Conservation (phyloP, 805 yeast genomes). For the Candida saitoana region DNA sequence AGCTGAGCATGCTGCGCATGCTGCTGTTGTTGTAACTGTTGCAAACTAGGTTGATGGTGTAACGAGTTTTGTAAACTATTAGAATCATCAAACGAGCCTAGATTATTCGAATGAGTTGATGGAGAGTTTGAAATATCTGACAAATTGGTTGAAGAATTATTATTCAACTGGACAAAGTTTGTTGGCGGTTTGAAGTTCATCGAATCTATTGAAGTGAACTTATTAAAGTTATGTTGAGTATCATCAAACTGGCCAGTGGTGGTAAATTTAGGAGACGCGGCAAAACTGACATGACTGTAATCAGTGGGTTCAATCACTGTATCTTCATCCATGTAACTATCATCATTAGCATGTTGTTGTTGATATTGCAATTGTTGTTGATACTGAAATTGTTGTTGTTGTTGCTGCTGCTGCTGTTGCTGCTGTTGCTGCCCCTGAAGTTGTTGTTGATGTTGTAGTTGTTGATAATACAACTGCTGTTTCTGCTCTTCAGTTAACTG, state of each 20-base stretch:
- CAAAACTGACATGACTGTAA: conserved; percentile 9
- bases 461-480: conserved; percentile 26
- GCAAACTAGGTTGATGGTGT: conserved; percentile 8
- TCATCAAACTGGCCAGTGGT: conserved; percentile 5
- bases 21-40: conserved; percentile 11
- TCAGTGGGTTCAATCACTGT: conserved; percentile 16
- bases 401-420: conserved; percentile 12
- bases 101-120: conserved; percentile 14
- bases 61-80: background rate
- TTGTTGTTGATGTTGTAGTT: conserved; percentile 17
- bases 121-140: conserved; percentile 26
- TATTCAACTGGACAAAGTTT: conserved; percentile 36
- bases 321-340: conserved; percentile 41
- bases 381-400: conserved; percentile 15
- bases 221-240: conserved; percentile 14
- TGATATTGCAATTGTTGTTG: conserved; percentile 10
- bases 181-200: conserved; percentile 37
- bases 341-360: conserved; percentile 17
- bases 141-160: conserved; percentile 36
- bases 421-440: conserved; percentile 14
- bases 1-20: conserved; percentile 13
- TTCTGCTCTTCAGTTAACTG: conserved; percentile 27
- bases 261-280: conserved; percentile 14
- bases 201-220: conserved; percentile 37
- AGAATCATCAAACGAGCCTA: background rate